Base-by-base conservation (phyloP, 352 stramenopile genomes). In the Phytophthora palmivora region DNA sequence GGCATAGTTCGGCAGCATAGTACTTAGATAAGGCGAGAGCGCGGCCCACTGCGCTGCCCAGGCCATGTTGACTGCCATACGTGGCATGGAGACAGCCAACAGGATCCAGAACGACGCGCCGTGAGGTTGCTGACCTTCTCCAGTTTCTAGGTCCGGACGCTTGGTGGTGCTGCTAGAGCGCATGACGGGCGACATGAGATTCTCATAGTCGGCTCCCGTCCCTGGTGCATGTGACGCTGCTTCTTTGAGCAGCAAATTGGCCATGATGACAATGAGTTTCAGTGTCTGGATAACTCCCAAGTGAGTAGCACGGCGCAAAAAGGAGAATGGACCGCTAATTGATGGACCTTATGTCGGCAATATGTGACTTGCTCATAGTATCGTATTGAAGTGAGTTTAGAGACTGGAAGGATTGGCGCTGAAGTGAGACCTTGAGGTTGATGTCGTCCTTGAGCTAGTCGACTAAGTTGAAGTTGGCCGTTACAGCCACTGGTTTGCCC, bases 61-160 rank as follows among this genome's bases (percentile, higher is more conserved):
- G 0, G 77, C 77, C 74, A 86, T 84, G 19, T 82, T 70, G 49
- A 86, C 79, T 4, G 74, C 70, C 68, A 86, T 73, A 16, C 72
- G 71, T 0, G 74, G 77, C 38, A 80, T 62, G 9, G 74, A 86
- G 18, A 85, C 61, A 0, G 74, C 57, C 50, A 87, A 36, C 32
- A 87, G 63, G 33, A 75, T 59, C 41, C 46, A 50, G 43, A 81
- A 66, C 11, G 71, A 79, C 9, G 51, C 56, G 18, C 63, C 54
- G 7, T 59, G 49, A 3, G 46, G 48, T 15, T 33, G 19, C 15
- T 48, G 19, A 1, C 4, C 24, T 2, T 67, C 49, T 6, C 49
- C 58, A 3, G 58, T 42, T 26, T 67, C 58, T 6, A 67, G 19
- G 18, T 67, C 58, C 3, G 58, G 58, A 14, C 49, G 58, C n/a